Conservation (phyloP, 176 grass and related monocot species). For the Poa annua region DNA sequence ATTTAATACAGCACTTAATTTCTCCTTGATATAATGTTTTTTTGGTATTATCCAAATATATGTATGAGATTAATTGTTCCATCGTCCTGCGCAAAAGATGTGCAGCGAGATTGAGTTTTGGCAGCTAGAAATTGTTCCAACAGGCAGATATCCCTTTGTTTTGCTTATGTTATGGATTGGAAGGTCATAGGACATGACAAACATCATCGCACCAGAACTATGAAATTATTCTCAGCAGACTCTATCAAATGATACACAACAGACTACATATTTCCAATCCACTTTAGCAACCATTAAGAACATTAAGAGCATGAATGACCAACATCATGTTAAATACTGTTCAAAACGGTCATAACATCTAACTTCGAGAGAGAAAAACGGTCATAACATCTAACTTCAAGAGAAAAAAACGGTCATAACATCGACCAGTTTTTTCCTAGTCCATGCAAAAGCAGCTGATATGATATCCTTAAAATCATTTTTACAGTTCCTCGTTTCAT, state of each 20-base stretch:
- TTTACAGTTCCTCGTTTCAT: constrained; percentile 3
- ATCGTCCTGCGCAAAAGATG: neutral
- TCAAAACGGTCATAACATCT: constrained; percentile 16
- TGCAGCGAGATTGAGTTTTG: neutral
- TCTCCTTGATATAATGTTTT: neutral
- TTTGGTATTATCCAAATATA: neutral
- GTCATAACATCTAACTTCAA: neutral
- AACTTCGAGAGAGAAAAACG: neutral
- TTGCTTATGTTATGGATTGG: neutral
- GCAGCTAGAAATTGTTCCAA: neutral
- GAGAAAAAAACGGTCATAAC: neutral
- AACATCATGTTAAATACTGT: constrained; percentile 6
- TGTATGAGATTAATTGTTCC: too few relatives aligned
- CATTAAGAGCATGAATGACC: constrained; percentile 4
- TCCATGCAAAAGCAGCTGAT: constrained; percentile 20
- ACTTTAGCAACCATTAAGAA: neutral
- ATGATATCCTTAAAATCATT: constrained; percentile 12
- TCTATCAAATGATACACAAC: neutral
- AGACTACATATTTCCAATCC: neutral
- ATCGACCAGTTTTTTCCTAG: neutral
- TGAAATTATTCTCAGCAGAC: neutral
- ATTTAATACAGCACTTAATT: neutral
- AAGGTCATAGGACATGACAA: neutral
- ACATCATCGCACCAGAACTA: neutral
- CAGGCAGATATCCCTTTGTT: neutral